Evolutionary conservation across 2,329 filamentous ascomycete species (phyloP).

Genomic region (Gaeumannomyces tritici): DNA sequence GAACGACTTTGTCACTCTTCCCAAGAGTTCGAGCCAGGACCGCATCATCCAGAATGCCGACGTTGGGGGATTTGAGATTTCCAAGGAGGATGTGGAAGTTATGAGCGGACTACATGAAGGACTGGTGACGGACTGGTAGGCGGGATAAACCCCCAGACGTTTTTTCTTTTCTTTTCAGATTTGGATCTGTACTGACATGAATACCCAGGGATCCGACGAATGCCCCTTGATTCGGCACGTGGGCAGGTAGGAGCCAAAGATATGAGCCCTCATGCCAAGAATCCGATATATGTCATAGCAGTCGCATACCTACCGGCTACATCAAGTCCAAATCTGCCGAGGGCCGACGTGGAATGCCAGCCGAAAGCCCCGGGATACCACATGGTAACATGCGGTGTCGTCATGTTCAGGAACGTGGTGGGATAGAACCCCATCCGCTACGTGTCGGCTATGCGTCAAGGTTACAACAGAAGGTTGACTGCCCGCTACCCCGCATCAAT

Average conservation of each 20-base stretch:
- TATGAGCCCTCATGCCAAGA: no score
- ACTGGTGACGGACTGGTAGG: slow-evolving; percentile 59
- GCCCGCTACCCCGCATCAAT: background rate
- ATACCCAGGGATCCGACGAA: slow-evolving; percentile 4
- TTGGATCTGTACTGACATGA: background rate
- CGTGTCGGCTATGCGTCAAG: background rate
- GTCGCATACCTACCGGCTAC: background rate
- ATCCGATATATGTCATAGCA: background rate
- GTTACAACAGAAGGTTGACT: no score
- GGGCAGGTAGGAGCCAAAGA: background rate
- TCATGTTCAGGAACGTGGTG: background rate
- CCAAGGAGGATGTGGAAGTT: slow-evolving; percentile 48
- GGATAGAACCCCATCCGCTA: background rate
- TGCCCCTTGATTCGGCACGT: background rate
- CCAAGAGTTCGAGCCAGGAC: slow-evolving; percentile 57
- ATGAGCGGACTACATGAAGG: slow-evolving; percentile 62
- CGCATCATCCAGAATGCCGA: slow-evolving; percentile 57
- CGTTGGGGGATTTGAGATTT: slow-evolving; percentile 51
- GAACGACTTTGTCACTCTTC: slow-evolving; percentile 61
- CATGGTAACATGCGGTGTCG: no score
- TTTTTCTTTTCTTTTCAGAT: background rate
- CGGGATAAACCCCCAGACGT: background rate
- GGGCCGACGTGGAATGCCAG: background rate
- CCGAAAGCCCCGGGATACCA: background rate
- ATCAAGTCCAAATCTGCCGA: background rate